A percentile compares a stretch with the other conserved stretches of the same genome.
These are phyloP conservation scores for Ajuga chamaepitys DNA, from an alignment of 257 asterid species.

Conservation along the genomic window DNA sequence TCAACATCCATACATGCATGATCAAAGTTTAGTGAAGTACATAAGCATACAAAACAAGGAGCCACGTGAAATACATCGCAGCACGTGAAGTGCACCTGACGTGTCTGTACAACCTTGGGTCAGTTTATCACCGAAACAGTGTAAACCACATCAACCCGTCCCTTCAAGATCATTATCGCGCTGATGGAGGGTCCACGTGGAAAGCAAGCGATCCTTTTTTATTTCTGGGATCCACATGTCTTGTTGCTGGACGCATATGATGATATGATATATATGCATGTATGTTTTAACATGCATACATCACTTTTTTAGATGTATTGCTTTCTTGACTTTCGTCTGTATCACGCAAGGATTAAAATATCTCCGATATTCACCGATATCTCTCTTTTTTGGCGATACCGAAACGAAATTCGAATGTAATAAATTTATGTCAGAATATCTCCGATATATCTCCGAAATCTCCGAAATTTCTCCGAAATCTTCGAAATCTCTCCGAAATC, in stretches of 20 bases:
- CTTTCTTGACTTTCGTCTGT: background rate
- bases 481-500: too few species aligned
- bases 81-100: conserved; percentile 35
- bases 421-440: too few species aligned
- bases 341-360: too few species aligned
- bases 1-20: background rate
- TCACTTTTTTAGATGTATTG: background rate
- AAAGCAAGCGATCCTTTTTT: conserved; percentile 2
- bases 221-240: conserved; percentile 9
- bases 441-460: too few species aligned
- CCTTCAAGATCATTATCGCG: conserved; percentile 27
- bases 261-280: too few species aligned
- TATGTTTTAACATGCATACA: background rate
- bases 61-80: conserved; percentile 16
- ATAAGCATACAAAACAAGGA: background rate
- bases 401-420: too few species aligned
- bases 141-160: background rate
- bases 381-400: too few species aligned
- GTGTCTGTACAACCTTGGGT: conserved; percentile 4
- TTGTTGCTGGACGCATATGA: too few species aligned
- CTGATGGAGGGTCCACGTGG: conserved; percentile 35
- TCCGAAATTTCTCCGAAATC: too few species aligned
- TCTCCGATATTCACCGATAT: too few species aligned
- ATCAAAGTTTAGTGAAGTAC: background rate
- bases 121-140: background rate